Base-by-base conservation (phyloP, 2,329 filamentous ascomycete genomes). In the Xylaria sp. region DNA sequence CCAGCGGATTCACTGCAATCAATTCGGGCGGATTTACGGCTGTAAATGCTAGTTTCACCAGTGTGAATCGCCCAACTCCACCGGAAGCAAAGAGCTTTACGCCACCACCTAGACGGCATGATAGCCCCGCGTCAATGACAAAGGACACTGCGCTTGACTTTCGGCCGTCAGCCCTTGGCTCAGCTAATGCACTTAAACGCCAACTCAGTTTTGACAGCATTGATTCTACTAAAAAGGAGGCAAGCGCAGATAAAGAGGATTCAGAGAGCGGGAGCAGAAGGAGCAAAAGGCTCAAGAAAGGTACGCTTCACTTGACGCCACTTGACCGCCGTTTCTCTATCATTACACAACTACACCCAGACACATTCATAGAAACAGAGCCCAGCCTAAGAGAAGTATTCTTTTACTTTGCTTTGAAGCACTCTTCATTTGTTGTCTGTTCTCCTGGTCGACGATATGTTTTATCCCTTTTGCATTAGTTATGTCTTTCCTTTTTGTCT, bases 211-310 rank as follows among this genome's bases (percentile, higher is more conserved):
- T 81, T 65, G 87, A 88, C 41, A 87, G 84, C 67, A 76, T 84
- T 6, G 86, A 87, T 70, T 82, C 81, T 0, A 74, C 81, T 1
- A 85, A 80, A 71, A 86, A 85, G 69, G 87, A 89, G 23, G 79
- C 77, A 10, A 82, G 82, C 3, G 78, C 77, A 12, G 84, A 86
- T 52, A 85, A 83, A 41, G 88, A 88, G 10, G 91, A 94, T 63
- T 81, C 80, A 1, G 91, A 94, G 59, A 84, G 84, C 73, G 88
- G 88, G 70, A 93, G 92, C 72, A 89, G 96, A 71, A 90, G 95
- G 67, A 98, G 94, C 81, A 99, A 99, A 83, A 90, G 96, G 52
- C 85, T 97, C 13, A 97, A 96, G 81, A 97, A 97, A 86, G 91
- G 90, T 92, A 85, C 77, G 87, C 81, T 54, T 9, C 55, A 37